Percentiles rank a stretch among this genome's conserved stretches.
Conservation (phyloP, 306 rosid species). For the Mimosa bimucronata region DNA sequence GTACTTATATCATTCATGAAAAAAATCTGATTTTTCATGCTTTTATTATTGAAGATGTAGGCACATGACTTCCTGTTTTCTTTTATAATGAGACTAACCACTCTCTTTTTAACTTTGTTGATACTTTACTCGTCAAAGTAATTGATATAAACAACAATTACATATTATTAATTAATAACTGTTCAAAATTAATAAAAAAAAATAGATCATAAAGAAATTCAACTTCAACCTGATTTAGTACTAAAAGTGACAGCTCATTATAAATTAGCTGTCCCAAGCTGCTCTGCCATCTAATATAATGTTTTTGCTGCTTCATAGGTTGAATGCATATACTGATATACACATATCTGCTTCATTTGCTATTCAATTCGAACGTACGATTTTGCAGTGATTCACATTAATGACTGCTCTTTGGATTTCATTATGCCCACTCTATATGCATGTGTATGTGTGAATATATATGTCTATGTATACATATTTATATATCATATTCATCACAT, state of each 20-base stretch:
- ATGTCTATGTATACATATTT: too few species aligned
- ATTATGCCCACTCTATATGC: not conserved
- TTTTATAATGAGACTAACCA: not conserved
- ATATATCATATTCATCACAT: not conserved
- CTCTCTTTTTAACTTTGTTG: not conserved
- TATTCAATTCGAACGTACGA: slow-evolving; percentile 2
- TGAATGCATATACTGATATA: not conserved
- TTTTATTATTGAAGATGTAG: not conserved
- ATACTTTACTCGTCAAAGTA: not conserved
- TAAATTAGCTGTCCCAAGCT: not conserved
- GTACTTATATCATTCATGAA: not conserved
- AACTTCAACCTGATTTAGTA: not conserved
- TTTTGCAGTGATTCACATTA: slow-evolving; percentile 6
- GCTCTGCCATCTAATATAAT: not conserved
- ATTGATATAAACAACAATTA: not conserved
- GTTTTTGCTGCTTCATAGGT: not conserved
- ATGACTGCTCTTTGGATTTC: not conserved
- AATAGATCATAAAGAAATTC: not conserved
- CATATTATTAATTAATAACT: not conserved
- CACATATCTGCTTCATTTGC: not conserved
- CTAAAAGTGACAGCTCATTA: not conserved
- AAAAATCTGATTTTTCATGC: not conserved
- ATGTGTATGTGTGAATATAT: too few species aligned
- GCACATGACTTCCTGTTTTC: not conserved
- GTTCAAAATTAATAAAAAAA: not conserved